phyloP scores from a whole-genome alignment of 257 asterid genomes.

The Solanum chaucha region DNA sequence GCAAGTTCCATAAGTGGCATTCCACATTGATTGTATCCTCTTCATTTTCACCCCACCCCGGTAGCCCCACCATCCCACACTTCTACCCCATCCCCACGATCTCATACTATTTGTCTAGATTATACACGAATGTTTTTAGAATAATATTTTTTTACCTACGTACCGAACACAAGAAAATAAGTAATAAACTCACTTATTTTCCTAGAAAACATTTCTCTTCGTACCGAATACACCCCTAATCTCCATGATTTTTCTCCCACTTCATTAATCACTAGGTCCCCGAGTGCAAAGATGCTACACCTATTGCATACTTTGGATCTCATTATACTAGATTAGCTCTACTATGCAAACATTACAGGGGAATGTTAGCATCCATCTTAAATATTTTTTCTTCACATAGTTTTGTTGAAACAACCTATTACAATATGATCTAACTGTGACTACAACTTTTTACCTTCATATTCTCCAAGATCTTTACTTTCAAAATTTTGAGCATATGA shows the following conservation, averaged over 20 bases:
- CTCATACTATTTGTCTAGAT: background rate
- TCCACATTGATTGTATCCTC: background rate
- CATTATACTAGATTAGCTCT: background rate
- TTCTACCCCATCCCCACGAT: background rate
- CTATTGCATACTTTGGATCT: background rate
- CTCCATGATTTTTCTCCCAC: background rate
- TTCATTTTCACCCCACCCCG: background rate
- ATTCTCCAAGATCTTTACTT: background rate
- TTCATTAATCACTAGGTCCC: background rate
- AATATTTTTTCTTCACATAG: background rate
- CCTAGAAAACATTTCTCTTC: background rate
- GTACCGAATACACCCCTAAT: background rate
- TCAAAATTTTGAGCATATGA: background rate
- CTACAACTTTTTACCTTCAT: background rate
- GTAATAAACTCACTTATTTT: background rate
- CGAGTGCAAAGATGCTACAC: background rate
- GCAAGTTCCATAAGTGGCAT: background rate
- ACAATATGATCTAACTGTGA: background rate
- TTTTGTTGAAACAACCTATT: background rate
- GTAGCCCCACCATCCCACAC: background rate
- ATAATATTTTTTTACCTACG: background rate
- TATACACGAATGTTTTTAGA: too few relatives aligned
- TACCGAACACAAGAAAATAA: background rate
- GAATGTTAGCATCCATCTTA: background rate
- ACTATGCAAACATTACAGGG: background rate